Evolutionary conservation across 306 rosid genomes (phyloP).

Genomic region (Glycine latifolia): DNA sequence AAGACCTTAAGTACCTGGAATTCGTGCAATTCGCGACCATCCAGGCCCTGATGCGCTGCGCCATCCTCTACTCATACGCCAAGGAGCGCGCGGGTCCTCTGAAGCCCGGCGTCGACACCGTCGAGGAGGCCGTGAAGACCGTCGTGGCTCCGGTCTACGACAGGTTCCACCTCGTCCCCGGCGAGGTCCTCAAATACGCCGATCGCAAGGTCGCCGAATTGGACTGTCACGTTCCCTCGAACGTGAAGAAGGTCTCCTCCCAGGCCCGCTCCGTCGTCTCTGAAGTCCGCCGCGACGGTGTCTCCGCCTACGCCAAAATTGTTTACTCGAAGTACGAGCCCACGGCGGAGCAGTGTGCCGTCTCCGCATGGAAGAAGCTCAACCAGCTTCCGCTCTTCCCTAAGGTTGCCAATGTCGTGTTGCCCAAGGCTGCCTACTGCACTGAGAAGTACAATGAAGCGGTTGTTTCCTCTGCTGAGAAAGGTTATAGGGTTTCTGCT

Average conservation of each 20-base stretch:
- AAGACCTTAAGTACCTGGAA: too few species aligned
- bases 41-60: too few species aligned
- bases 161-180: too few species aligned
- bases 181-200: too few species aligned
- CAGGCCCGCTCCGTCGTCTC: slow-evolving; percentile 67
- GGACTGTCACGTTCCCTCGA: slow-evolving; percentile 66
- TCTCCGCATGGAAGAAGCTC: slow-evolving; percentile 50
- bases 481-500: slow-evolving; percentile 53
- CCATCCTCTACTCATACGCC: too few species aligned
- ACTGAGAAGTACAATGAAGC: slow-evolving; percentile 58
- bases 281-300: slow-evolving; percentile 71
- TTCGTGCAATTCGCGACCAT: too few species aligned
- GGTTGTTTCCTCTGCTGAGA: slow-evolving; percentile 46
- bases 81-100: too few species aligned
- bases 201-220: too few species aligned
- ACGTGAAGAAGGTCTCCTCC: slow-evolving; percentile 71
- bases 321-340: slow-evolving; percentile 78
- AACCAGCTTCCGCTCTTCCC: slow-evolving; percentile 85
- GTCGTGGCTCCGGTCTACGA: too few species aligned
- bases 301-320: slow-evolving; percentile 64
- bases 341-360: slow-evolving; percentile 60
- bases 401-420: slow-evolving; percentile 53
- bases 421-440: slow-evolving; percentile 56
- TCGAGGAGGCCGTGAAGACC: too few species aligned
- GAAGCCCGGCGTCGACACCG: too few species aligned